phyloP scores from a whole-genome alignment of 2,329 filamentous ascomycete genomes.

The Bertia moriformis region DNA sequence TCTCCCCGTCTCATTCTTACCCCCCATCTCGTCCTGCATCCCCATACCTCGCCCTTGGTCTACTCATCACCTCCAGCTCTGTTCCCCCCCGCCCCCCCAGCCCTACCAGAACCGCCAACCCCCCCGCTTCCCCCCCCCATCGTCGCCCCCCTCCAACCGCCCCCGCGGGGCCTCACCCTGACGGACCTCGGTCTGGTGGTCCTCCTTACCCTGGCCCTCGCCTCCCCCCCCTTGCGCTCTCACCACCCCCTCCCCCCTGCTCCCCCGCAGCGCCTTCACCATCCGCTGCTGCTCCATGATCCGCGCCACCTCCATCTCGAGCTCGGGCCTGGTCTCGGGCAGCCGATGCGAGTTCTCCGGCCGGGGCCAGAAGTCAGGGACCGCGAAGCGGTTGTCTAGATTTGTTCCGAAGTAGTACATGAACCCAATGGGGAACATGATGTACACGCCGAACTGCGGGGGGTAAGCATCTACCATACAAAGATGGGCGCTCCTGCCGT shows the following conservation, averaged over 20 bases:
- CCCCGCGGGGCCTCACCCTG: too few relatives aligned
- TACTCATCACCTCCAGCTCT: too few relatives aligned
- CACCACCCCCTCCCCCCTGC: background rate
- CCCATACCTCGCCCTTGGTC: too few relatives aligned
- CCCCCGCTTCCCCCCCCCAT: too few relatives aligned
- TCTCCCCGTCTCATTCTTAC: too few relatives aligned
- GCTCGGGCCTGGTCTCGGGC: slow-evolving; percentile 66
- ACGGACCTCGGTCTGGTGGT: too few relatives aligned
- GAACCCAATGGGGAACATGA: slow-evolving; percentile 95
- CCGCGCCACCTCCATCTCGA: slow-evolving; percentile 65
- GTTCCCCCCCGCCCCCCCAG: too few relatives aligned
- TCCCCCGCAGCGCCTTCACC: background rate
- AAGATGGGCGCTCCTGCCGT: background rate
- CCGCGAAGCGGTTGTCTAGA: slow-evolving; percentile 78
- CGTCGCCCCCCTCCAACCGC: too few relatives aligned
- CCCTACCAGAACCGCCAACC: too few relatives aligned
- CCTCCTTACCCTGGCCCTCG: background rate
- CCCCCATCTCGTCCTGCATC: too few relatives aligned
- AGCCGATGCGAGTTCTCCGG: slow-evolving; percentile 62
- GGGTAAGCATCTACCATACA: slow-evolving; percentile 1
- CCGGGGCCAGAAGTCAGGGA: slow-evolving; percentile 88
- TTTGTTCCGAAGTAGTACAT: slow-evolving; percentile 99
- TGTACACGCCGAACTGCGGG: slow-evolving; percentile 83
- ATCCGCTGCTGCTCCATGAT: slow-evolving; percentile 36
- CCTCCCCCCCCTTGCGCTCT: background rate